phyloP scores from a whole-genome alignment of 225 moss, liverwort and hornwort genomes.

The Asterella californica region DNA sequence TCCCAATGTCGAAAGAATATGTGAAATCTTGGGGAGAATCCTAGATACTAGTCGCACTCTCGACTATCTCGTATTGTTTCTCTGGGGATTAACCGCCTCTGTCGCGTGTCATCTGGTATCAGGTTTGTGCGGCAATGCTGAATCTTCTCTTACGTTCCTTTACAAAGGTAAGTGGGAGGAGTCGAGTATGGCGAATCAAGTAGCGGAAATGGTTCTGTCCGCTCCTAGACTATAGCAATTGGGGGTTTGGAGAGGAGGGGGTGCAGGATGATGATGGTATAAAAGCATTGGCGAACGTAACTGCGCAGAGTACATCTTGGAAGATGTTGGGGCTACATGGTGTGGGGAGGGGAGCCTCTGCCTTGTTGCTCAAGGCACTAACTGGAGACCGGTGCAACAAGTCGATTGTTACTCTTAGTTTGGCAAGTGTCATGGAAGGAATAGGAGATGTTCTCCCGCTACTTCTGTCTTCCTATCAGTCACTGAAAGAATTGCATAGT shows the following conservation, averaged over 20 bases:
- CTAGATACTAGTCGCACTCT: too few species aligned
- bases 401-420: too few species aligned
- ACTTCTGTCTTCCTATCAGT: too few species aligned
- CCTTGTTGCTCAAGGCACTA: too few species aligned
- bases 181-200: neutral
- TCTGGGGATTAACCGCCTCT: neutral
- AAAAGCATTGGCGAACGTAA: neutral
- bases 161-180: neutral
- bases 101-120: neutral
- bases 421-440: too few species aligned
- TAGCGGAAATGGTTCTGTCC: neutral
- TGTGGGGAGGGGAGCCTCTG: too few species aligned
- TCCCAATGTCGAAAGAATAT: too few species aligned
- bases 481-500: too few species aligned
- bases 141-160: neutral
- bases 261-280: neutral
- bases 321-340: neutral
- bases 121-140: neutral
- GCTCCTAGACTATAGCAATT: neutral
- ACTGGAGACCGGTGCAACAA: too few species aligned
- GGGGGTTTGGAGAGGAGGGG: neutral
- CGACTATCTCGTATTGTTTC: too few species aligned
- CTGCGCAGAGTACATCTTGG: neutral
- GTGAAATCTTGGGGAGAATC: too few species aligned
- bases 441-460: too few species aligned